Evolutionary conservation across 2,329 filamentous ascomycete species (phyloP), one percentile per base, ranked within the genome.

Genomic region (Dothidotthia symphoricarpi): DNA sequence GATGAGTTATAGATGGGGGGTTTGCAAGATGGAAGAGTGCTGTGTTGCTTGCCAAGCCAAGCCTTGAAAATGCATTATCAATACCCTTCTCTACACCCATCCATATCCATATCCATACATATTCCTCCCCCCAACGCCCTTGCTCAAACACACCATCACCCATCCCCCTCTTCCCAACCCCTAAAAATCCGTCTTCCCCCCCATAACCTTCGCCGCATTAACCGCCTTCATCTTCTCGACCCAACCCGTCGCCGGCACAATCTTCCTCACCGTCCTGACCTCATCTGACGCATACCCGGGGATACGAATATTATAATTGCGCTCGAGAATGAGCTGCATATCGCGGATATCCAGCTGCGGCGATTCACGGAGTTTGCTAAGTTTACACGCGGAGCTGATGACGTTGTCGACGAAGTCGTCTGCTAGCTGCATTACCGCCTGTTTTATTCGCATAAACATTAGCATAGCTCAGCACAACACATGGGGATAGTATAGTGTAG

Each of bases 161-260:
- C 19, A 22, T 6, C 5, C 9, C 9, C 9, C 5, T 5, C 19
- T 5, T 22, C 12, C 11, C 4, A 12, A 25, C 22, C n/a, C 22
- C 29, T 53, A 68, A 34, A 67, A 64, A 36, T 70, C 67, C 24
- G 60, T 64, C 54, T 69, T 70, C 7, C 68, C 68, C 39, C 70
- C 70, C 70, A 75, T 76, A 43, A 72, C 89, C 74, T 97, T 97
- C 31, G 89, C 88, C 2, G 90, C 91, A 69, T 95, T 89, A 12
- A 98, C 85, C 16, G 93, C 91, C 59, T 89, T 91, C 85, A 98
- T 94, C 76, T 98, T 98, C 52, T 86, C 85, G 46, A 93, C 91
- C 89, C 93, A 98, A 15, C 82, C 86, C 12, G 85, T 74, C 14
- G 88, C 83, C 2, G 93, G 93, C 64, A 93, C 86, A 36, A 94